Evolutionary conservation across 208 protist species (phyloP).

Genomic region (Porcisia deanei): DNA sequence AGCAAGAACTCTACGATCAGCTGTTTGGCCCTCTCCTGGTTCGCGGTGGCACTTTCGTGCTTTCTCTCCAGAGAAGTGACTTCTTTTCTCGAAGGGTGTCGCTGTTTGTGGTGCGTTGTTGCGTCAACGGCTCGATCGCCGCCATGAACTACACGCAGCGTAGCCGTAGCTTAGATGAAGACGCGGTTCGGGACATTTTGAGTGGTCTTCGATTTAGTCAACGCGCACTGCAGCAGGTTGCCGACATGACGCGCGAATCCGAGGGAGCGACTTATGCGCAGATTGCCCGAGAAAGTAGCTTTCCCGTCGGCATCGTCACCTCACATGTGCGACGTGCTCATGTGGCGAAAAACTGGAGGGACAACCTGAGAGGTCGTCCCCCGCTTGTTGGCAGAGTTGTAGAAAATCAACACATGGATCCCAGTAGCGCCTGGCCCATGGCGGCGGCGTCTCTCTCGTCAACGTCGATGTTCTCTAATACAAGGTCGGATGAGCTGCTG

Average conservation of each 20-base stretch:
- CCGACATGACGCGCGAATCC: conserved; percentile 19
- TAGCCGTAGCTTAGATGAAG: conserved; percentile 30
- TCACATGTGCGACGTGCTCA: conserved; percentile 19
- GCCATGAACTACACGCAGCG: conserved; percentile 49
- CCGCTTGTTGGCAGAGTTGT: conserved; percentile 8
- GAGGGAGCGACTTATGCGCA: conserved; percentile 12
- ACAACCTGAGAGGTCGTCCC: background rate
- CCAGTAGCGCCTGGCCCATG: background rate
- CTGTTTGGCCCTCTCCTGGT: conserved; percentile 46
- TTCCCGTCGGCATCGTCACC: conserved; percentile 16
- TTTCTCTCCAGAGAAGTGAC: conserved; percentile 38
- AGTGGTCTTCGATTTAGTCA: conserved; percentile 53
- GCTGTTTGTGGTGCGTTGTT: conserved; percentile 36
- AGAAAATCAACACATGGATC: background rate
- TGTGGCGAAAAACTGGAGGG: background rate
- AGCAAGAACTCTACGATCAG: conserved; percentile 61
- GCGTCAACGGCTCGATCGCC: conserved; percentile 35
- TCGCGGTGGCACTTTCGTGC: conserved; percentile 11
- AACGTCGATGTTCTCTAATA: background rate
- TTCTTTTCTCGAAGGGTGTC: conserved; percentile 32
- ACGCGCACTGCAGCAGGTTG: conserved; percentile 43
- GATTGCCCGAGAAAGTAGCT: conserved; percentile 22
- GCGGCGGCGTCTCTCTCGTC: background rate
- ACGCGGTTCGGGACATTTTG: conserved; percentile 52
- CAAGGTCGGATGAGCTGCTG: conserved; percentile 12